These are phyloP conservation scores for Datura wrightii DNA, from an alignment of 257 asterid species.

Conservation along the genomic window DNA sequence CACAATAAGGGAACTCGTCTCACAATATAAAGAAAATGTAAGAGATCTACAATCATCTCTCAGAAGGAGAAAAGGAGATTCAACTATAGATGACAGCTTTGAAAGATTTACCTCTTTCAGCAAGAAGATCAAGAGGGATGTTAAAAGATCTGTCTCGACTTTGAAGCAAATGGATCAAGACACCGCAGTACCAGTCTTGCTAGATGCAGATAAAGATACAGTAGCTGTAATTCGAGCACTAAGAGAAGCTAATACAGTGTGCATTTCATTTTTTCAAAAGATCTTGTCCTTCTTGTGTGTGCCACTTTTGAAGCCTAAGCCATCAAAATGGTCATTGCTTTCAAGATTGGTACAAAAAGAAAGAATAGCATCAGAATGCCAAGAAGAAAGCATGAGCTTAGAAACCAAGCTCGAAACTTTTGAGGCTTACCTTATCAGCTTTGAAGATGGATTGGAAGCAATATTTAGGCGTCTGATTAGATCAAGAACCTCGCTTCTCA, in stretches of 20 bases:
- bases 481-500: constrained; percentile 19
- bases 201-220: constrained; percentile 40
- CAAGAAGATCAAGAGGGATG: constrained; percentile 36
- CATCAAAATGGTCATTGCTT: constrained; percentile 44
- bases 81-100: constrained; percentile 27
- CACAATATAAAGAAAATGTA: constrained; percentile 36
- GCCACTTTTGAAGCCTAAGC: constrained; percentile 40
- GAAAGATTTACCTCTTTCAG: constrained; percentile 27
- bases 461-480: constrained; percentile 15
- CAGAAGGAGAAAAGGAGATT: constrained; percentile 45
- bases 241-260: constrained; percentile 39
- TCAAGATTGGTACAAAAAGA: constrained; percentile 42
- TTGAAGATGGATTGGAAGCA: constrained; percentile 24
- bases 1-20: constrained; percentile 30
- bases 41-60: constrained; percentile 44
- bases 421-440: constrained; percentile 1
- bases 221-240: constrained; percentile 37
- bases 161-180: constrained; percentile 40
- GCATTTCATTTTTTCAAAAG: constrained; percentile 37
- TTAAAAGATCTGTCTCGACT: constrained; percentile 1
- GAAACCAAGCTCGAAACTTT: constrained; percentile 32
- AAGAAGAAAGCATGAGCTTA: constrained; percentile 27
- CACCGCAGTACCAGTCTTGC: constrained; percentile 19
- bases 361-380: constrained; percentile 37
- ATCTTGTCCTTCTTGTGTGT: constrained; percentile 34